A percentile compares a stretch with the other conserved stretches of the same genome.
Evolutionary conservation across 2,329 filamentous ascomycete genomes (phyloP).

Genomic region (Penicillium sp.): DNA sequence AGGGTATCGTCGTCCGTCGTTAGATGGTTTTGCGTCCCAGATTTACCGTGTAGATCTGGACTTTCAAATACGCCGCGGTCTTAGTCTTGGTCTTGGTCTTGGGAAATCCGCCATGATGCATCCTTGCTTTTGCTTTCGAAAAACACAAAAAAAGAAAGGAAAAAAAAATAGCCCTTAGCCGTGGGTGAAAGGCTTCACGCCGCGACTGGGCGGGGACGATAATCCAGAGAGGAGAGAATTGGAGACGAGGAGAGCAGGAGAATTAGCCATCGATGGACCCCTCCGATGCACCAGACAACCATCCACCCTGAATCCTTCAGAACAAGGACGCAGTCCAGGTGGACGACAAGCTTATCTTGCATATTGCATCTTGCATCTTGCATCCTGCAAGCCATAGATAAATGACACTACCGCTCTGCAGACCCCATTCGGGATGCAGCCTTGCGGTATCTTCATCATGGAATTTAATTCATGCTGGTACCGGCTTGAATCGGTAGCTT

Average conservation of each 20-base stretch:
- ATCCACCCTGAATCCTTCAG: slow-evolving; percentile 6
- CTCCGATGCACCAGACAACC: slow-evolving; percentile 19
- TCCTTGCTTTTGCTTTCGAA: slow-evolving; percentile 11
- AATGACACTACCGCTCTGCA: not conserved
- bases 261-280: slow-evolving; percentile 13
- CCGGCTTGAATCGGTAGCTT: not conserved
- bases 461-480: not conserved
- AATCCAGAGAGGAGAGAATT: not conserved
- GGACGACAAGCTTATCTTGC: slow-evolving; percentile 24
- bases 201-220: slow-evolving; percentile 18
- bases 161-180: slow-evolving; percentile 14
- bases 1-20: slow-evolving; percentile 41
- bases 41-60: not conserved
- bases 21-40: slow-evolving; percentile 20
- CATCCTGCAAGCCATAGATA: not conserved
- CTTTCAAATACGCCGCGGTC: not conserved
- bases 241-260: not conserved
- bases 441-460: not conserved
- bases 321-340: slow-evolving; percentile 4
- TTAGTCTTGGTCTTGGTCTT: slow-evolving; percentile 5
- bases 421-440: not conserved
- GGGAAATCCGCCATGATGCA: slow-evolving; percentile 12
- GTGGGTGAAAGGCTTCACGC: not conserved
- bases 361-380: not conserved
- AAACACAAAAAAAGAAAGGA: slow-evolving; percentile 3